Conservation (phyloP, 78 protist genomes). For the Monosiga brevicollis region DNA sequence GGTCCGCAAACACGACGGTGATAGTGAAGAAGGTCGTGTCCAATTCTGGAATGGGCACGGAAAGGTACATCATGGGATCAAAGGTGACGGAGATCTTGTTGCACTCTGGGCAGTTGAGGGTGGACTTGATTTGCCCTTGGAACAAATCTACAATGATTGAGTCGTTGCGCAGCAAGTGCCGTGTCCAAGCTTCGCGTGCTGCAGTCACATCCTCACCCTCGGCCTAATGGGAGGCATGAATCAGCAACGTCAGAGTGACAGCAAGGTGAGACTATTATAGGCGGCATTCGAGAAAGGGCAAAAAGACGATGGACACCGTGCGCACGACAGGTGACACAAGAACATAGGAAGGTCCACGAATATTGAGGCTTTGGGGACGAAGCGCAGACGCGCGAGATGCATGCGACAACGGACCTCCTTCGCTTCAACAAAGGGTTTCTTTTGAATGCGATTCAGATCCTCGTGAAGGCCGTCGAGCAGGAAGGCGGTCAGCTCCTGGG, state of each 20-base stretch:
- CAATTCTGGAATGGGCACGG: conserved; percentile 63
- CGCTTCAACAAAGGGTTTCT: conserved; percentile 54
- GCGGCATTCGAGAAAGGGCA: neutral
- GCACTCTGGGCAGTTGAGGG: conserved; percentile 17
- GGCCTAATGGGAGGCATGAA: neutral
- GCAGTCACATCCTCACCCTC: conserved; percentile 36
- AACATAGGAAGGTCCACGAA: neutral
- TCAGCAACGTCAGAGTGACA: neutral
- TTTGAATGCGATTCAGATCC: conserved; percentile 67
- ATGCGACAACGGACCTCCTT: neutral
- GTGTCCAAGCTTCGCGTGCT: conserved; percentile 66
- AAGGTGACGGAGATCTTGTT: conserved; percentile 39
- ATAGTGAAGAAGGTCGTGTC: neutral
- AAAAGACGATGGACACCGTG: neutral
- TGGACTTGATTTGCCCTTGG: conserved; percentile 55
- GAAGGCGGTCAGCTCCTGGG: conserved; percentile 54
- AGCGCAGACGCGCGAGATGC: neutral
- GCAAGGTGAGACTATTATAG: neutral
- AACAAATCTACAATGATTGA: conserved; percentile 69
- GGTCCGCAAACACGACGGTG: neutral
- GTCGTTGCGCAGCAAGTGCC: conserved; percentile 56
- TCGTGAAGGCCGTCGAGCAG: conserved; percentile 80
- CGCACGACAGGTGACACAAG: neutral
- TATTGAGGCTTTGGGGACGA: neutral
- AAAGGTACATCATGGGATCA: conserved; percentile 78